Evolutionary conservation across 441 rosid genomes (phyloP), one percentile per base, ranked within the genome.

Genomic region (Gossypium gossypioides): DNA sequence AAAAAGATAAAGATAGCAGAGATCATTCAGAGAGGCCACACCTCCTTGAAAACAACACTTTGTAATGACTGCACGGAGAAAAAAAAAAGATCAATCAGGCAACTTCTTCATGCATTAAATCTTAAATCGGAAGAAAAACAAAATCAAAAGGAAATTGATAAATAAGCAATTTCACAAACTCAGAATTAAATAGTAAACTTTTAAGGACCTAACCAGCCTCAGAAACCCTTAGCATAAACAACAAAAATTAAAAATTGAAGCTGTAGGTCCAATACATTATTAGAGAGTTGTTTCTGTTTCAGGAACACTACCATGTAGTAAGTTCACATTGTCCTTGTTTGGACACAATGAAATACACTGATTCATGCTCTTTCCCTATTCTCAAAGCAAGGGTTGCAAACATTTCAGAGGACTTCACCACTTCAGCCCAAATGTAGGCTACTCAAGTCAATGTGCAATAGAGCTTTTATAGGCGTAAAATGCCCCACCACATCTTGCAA

Each of bases 31-130:
- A 42, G 67, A 69, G 64, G 66, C 46, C 15, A 22, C 86, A 96
- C 99, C 99, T 89, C 96, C 89, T 93, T 96, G 89, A 96, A 96
- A 65, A 96, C 93, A 68, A 96, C 97, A 75, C 98, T 96, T 82
- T 96, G 99, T 79, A 96, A 78, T 81, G 99, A 93, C 99, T 96
- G 98, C 97, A 85, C 29, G 6, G 18, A 48, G 18, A 48, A 10
- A 9, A 71, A 83, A 67, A 71, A 78, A 80, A 63, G 58, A 69
- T 48, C 37, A 46, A 72, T 86, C 58, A 83, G 81, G 76, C 57
- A 77, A 29, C 68, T 68, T 27, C 59, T 56, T 25, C 64, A 72
- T 8, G 24, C 19, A 65, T 65, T 59, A 74, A 75, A 57, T 40
- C 24, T 25, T 37, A 62, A 55, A 68, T 64, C 46, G 57, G 6